Evolutionary conservation across 306 rosid genomes (phyloP).

Genomic region (Acacia crassicarpa): DNA sequence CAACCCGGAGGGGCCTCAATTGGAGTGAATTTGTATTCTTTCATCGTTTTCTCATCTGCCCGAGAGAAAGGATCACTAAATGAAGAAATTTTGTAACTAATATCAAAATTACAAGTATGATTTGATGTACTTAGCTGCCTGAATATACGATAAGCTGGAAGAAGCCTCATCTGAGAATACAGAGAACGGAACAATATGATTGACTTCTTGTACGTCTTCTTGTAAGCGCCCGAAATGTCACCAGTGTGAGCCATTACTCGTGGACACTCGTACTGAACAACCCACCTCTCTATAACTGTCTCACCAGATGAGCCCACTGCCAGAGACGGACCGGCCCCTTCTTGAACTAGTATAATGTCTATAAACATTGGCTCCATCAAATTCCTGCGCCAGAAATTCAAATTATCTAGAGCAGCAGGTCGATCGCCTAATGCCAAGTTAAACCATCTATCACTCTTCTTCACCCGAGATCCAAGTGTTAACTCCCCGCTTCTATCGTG

Average conservation of each 20-base stretch:
- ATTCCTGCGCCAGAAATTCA: conserved; percentile 75
- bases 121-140: conserved; percentile 57
- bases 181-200: conserved; percentile 71
- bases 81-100: conserved; percentile 79
- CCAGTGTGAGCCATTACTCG: conserved; percentile 50
- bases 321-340: conserved; percentile 29
- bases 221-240: conserved; percentile 53
- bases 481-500: conserved; percentile 63
- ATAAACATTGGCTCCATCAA: conserved; percentile 84
- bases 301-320: conserved; percentile 47
- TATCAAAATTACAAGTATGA: conserved; percentile 59
- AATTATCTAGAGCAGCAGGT: conserved; percentile 68
- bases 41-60: conserved; percentile 60
- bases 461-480: conserved; percentile 46
- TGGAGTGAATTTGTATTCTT: conserved; percentile 59
- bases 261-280: conserved; percentile 76
- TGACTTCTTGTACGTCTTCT: conserved; percentile 77
- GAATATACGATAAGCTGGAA: conserved; percentile 73
- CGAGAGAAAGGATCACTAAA: conserved; percentile 77
- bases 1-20: conserved; percentile 77
- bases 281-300: conserved; percentile 92
- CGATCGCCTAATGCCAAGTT: conserved; percentile 76
- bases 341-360: conserved; percentile 74
- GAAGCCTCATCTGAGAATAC: conserved; percentile 75
- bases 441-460: conserved; percentile 84